A percentile compares a stretch with the other conserved stretches of the same genome.
phyloP scores from a whole-genome alignment of 2,329 filamentous ascomycete genomes.

The Sarocladium brachiariae region DNA sequence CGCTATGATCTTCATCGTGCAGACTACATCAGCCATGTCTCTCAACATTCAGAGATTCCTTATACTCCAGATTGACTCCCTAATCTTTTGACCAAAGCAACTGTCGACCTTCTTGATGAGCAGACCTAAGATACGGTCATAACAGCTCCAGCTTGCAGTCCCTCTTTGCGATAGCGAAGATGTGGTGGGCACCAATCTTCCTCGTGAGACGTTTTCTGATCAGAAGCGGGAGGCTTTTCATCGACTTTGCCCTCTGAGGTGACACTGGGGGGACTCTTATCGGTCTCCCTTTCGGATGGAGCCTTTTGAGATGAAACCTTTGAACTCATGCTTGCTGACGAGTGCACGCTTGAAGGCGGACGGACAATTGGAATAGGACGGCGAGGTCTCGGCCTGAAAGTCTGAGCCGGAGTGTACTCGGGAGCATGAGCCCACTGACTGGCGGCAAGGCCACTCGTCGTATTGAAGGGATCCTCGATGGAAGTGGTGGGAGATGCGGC shows the following conservation, averaged over 20 bases:
- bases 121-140: too few relatives aligned
- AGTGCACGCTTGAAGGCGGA: neutral
- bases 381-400: neutral
- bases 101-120: too few relatives aligned
- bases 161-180: too few relatives aligned
- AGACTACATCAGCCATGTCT: too few relatives aligned
- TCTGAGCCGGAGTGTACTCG: neutral
- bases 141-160: too few relatives aligned
- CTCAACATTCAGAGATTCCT: too few relatives aligned
- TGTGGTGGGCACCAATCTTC: too few relatives aligned
- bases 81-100: too few relatives aligned
- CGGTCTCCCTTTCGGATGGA: neutral
- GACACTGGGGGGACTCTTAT: neutral
- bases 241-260: neutral
- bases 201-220: too few relatives aligned
- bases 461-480: neutral
- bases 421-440: neutral
- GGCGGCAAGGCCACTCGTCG: neutral
- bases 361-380: neutral
- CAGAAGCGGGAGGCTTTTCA: neutral
- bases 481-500: neutral
- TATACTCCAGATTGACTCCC: neutral
- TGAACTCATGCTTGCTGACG: neutral
- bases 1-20: too few relatives aligned
- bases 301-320: neutral